These are phyloP conservation scores for Pichia insulana DNA, from an alignment of 805 yeast genomes.

Conservation along the genomic window DNA sequence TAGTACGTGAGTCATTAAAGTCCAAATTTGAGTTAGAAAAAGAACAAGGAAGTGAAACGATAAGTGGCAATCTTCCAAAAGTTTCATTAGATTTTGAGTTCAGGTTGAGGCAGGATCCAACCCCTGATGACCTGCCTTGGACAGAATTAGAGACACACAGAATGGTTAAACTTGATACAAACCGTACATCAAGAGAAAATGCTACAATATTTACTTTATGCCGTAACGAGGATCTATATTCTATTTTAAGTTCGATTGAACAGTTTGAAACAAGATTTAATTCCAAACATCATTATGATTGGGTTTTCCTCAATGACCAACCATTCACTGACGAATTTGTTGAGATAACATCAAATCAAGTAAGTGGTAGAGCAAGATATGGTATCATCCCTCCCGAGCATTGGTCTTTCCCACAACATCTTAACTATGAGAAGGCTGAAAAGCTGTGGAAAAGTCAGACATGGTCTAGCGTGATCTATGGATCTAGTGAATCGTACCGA, in stretches of 20 bases:
- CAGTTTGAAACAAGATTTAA: conserved; percentile 39
- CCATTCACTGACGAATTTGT: conserved; percentile 51
- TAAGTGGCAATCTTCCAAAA: no score
- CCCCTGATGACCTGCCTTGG: no score
- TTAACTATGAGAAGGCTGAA: conserved; percentile 13
- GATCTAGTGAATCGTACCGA: conserved; percentile 52
- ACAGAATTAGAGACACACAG: no score
- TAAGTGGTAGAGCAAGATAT: conserved; percentile 51
- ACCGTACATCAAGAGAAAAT: no score
- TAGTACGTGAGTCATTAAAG: no score
- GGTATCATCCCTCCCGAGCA: conserved; percentile 55
- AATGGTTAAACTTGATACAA: no score
- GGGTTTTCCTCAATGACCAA: conserved; percentile 68
- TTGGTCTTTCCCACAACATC: conserved; percentile 56
- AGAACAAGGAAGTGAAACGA: no score
- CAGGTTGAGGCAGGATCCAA: no score
- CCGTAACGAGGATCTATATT: not conserved
- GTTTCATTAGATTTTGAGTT: no score
- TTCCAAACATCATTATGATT: conserved; percentile 52
- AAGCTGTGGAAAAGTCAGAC: no score
- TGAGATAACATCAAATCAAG: conserved; percentile 35
- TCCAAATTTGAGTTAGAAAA: no score
- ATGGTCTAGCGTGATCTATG: conserved; percentile 35
- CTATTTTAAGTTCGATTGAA: not conserved
- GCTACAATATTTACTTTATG: no score